These are phyloP conservation scores for Phytophthora uliginosa DNA, from an alignment of 352 stramenopile genomes.

Conservation along the genomic window DNA sequence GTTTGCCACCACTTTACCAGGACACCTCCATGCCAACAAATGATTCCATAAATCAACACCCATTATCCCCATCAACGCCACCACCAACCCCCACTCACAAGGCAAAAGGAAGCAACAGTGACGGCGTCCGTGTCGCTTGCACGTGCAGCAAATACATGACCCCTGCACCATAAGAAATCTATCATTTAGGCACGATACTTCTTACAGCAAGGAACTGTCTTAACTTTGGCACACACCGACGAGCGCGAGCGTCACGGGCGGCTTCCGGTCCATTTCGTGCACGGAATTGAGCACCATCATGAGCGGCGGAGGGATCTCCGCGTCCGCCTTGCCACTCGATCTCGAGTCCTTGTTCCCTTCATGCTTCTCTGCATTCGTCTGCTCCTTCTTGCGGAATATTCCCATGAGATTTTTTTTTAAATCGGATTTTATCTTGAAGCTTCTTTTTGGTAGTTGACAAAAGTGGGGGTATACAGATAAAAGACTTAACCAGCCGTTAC, in stretches of 20 bases:
- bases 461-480: conserved; percentile 8
- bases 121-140: conserved; percentile 51
- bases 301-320: conserved; percentile 42
- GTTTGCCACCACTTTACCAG: conserved; percentile 56
- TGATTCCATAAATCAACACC: neutral
- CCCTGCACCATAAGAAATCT: conserved; percentile 23
- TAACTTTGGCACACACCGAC: conserved; percentile 37
- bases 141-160: conserved; percentile 72
- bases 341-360: neutral
- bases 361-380: conserved; percentile 6
- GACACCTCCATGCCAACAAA: conserved; percentile 63
- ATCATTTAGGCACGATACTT: neutral
- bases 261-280: conserved; percentile 70
- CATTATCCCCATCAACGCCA: neutral
- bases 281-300: conserved; percentile 54
- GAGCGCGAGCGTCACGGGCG: conserved; percentile 55
- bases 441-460: neutral
- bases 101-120: conserved; percentile 48
- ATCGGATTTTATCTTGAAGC: neutral
- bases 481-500: conserved; percentile 24
- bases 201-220: neutral
- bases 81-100: conserved; percentile 45
- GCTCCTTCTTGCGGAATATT: conserved; percentile 33
- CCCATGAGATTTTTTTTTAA: conserved; percentile 14
- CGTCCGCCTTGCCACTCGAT: conserved; percentile 7